Evolutionary conservation across 2,329 filamentous ascomycete genomes (phyloP).

Genomic region (Colletotrichum caudatum): DNA sequence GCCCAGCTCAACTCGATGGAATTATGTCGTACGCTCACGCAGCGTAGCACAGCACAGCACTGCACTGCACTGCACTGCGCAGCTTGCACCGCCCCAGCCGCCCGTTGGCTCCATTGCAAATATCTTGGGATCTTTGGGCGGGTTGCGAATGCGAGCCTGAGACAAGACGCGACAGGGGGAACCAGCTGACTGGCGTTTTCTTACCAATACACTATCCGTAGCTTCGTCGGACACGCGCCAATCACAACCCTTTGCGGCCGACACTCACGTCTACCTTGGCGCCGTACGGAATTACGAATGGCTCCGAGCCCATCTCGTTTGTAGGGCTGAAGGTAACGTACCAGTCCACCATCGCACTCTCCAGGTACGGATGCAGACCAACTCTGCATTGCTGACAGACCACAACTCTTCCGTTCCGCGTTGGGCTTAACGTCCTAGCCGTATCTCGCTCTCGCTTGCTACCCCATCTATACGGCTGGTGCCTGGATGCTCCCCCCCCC

Average conservation of each 20-base stretch:
- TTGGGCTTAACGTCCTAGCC: slow-evolving; percentile 29
- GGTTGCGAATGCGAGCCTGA: slow-evolving; percentile 34
- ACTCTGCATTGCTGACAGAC: neutral
- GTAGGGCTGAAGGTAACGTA: slow-evolving; percentile 40
- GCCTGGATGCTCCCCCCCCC: slow-evolving; percentile 28
- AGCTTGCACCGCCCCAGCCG: slow-evolving; percentile 28
- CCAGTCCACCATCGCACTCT: neutral
- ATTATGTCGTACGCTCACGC: neutral
- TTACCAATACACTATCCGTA: neutral
- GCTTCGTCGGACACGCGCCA: slow-evolving; percentile 29
- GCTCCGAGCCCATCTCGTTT: slow-evolving; percentile 22
- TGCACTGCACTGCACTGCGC: neutral
- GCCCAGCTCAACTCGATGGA: slow-evolving; percentile 1
- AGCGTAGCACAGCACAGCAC: slow-evolving; percentile 16
- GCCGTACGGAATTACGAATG: slow-evolving; percentile 36
- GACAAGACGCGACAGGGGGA: slow-evolving; percentile 25
- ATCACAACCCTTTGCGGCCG: slow-evolving; percentile 27
- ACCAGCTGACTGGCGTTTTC: slow-evolving; percentile 25
- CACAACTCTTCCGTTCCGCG: slow-evolving; percentile 10
- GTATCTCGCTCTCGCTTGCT: slow-evolving; percentile 27
- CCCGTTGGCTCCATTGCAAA: slow-evolving; percentile 31
- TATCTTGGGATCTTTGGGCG: neutral
- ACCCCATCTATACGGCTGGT: slow-evolving; percentile 16
- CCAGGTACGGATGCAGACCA: neutral
- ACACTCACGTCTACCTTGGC: neutral